A percentile compares a stretch with the other conserved stretches of the same genome.
Evolutionary conservation across 1,284 basidiomycete genomes (phyloP).

Genomic region (Gastroboletus turbinatus): DNA sequence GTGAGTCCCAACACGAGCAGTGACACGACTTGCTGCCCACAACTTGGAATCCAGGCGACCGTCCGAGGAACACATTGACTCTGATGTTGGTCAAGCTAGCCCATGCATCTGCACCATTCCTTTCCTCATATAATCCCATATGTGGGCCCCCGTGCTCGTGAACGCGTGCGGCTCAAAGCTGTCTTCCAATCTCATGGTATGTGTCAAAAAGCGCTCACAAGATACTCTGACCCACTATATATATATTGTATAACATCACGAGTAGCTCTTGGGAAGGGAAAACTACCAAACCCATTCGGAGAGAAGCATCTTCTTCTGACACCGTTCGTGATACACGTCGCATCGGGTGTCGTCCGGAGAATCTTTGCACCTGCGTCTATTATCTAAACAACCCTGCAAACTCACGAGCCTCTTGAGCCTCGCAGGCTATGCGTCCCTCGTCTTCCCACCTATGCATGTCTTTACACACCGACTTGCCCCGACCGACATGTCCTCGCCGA

Average conservation of each 20-base stretch:
- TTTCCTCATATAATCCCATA: constrained; percentile 59
- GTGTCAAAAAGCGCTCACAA: constrained; percentile 13
- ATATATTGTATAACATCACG: neutral
- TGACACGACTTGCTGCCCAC: neutral
- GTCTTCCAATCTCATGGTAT: constrained; percentile 69
- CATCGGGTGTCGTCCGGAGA: constrained; percentile 57
- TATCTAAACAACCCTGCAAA: constrained; percentile 38
- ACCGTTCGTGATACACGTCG: constrained; percentile 58
- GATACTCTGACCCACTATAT: neutral
- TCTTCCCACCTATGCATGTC: constrained; percentile 65
- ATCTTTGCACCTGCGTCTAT: constrained; percentile 41
- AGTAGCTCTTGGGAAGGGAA: constrained; percentile 67
- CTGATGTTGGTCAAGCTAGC: constrained; percentile 44
- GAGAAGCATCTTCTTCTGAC: constrained; percentile 63
- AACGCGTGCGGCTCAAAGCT: constrained; percentile 64
- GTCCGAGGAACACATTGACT: neutral
- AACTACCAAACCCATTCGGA: constrained; percentile 71
- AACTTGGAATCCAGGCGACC: constrained; percentile 8
- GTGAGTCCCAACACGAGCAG: neutral
- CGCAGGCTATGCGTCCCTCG: constrained; percentile 53
- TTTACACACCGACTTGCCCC: constrained; percentile 54
- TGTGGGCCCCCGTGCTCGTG: constrained; percentile 66
- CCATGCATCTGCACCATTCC: constrained; percentile 61
- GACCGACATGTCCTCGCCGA: constrained; percentile 43
- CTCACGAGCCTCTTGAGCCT: constrained; percentile 48